Evolutionary conservation across 2,329 filamentous ascomycete genomes (phyloP).

Genomic region (Venturia carpophila): DNA sequence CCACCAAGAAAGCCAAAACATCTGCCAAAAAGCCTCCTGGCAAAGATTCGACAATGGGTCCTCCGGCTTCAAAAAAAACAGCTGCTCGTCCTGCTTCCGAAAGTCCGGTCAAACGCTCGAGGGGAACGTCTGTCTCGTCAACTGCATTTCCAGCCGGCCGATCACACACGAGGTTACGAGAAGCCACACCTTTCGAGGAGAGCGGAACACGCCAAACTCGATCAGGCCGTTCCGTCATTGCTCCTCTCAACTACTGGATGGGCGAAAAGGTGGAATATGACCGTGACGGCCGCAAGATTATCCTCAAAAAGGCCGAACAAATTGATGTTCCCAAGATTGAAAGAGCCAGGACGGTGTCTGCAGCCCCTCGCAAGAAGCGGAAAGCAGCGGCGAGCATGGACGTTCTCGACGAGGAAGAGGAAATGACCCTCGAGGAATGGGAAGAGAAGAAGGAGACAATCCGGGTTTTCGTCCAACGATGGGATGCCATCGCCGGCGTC

Average conservation of each 20-base stretch:
- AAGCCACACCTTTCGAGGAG: slow-evolving; percentile 37
- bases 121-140: slow-evolving; percentile 14
- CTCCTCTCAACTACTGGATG: slow-evolving; percentile 77
- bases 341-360: neutral
- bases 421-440: slow-evolving; percentile 55
- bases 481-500: slow-evolving; percentile 53
- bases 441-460: slow-evolving; percentile 60
- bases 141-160: slow-evolving; percentile 22
- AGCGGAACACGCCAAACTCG: slow-evolving; percentile 56
- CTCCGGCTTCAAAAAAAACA: slow-evolving; percentile 16
- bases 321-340: slow-evolving; percentile 33
- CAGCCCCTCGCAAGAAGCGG: slow-evolving; percentile 6
- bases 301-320: slow-evolving; percentile 68
- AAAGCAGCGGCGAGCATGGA: slow-evolving; percentile 19
- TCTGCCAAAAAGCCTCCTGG: slow-evolving; percentile 13
- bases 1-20: slow-evolving; percentile 18
- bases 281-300: slow-evolving; percentile 61
- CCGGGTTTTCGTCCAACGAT: slow-evolving; percentile 55
- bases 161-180: slow-evolving; percentile 31
- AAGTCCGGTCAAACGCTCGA: slow-evolving; percentile 1
- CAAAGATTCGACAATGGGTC: slow-evolving; percentile 19
- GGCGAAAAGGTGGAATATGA: slow-evolving; percentile 72
- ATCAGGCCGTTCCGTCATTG: slow-evolving; percentile 69
- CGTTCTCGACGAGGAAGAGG: slow-evolving; percentile 44
- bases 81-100: neutral